These are phyloP conservation scores for Oropetium thomaeum DNA, from an alignment of 176 grass and related monocot genomes.

Conservation along the genomic window DNA sequence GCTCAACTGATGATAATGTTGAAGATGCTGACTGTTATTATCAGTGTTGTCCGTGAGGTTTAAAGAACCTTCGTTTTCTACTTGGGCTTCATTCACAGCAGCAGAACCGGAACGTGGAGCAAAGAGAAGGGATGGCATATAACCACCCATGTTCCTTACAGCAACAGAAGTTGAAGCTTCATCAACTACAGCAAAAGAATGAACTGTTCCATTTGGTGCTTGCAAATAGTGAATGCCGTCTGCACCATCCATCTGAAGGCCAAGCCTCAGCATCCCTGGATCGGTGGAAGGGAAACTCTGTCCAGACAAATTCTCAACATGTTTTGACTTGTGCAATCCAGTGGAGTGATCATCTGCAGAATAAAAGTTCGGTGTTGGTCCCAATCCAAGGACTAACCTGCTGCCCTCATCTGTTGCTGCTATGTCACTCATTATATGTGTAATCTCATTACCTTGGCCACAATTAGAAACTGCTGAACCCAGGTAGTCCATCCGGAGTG, in stretches of 20 bases:
- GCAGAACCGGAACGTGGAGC: conserved; percentile 31
- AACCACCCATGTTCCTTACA: conserved; percentile 67
- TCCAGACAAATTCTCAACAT: conserved; percentile 29
- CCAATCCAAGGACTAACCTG: conserved; percentile 70
- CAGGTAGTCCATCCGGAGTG: conserved; percentile 37
- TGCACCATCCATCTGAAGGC: conserved; percentile 39
- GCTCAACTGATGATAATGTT: conserved; percentile 44
- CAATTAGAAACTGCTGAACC: conserved; percentile 26
- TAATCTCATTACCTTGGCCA: conserved; percentile 20
- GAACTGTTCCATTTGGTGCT: conserved; percentile 25
- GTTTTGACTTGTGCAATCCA: conserved; percentile 32
- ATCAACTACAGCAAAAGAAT: conserved; percentile 43
- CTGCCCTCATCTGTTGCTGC: conserved; percentile 54
- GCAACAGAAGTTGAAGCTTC: conserved; percentile 69
- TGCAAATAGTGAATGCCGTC: conserved; percentile 28
- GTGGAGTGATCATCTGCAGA: conserved; percentile 28
- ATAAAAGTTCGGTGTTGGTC: conserved; percentile 72
- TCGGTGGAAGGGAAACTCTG: conserved; percentile 38
- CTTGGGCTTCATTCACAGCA: conserved; percentile 10
- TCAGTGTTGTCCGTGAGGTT: conserved; percentile 8
- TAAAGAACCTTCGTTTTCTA: conserved; percentile 30
- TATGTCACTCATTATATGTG: conserved; percentile 24
- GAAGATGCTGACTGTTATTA: conserved; percentile 16
- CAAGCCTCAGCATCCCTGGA: conserved; percentile 53
- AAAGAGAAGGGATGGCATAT: conserved; percentile 67